phyloP scores from a whole-genome alignment of 306 rosid genomes.

The Trifolium subterraneum region DNA sequence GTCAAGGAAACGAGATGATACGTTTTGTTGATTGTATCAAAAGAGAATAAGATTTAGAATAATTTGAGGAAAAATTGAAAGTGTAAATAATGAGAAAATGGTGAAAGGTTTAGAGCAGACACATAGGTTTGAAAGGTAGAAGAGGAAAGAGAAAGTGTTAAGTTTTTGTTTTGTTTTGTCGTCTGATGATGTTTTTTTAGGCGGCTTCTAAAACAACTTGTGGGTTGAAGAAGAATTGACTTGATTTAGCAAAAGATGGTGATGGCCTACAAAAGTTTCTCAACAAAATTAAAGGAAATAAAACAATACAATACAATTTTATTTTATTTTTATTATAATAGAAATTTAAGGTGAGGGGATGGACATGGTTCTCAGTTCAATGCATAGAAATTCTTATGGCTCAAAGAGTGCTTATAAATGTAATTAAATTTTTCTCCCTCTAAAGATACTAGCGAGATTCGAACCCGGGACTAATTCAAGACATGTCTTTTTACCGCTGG shows the following conservation, averaged over 20 bases:
- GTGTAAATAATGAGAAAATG: not conserved
- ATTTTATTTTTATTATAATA: too few species aligned
- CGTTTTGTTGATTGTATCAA: not conserved
- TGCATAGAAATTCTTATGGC: too few species aligned
- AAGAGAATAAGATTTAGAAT: constrained; percentile 5
- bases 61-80: not conserved
- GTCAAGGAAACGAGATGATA: constrained; percentile 55
- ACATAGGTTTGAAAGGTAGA: not conserved
- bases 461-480: too few species aligned
- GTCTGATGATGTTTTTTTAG: not conserved
- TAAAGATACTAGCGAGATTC: too few species aligned
- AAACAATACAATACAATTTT: too few species aligned
- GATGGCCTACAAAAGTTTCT: constrained; percentile 15
- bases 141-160: constrained; percentile 19
- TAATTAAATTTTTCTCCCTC: too few species aligned
- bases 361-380: too few species aligned
- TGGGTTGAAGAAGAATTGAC: constrained; percentile 11
- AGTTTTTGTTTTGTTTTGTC: not conserved
- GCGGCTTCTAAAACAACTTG: not conserved
- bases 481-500: too few species aligned
- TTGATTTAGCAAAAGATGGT: constrained; percentile 31
- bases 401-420: too few species aligned
- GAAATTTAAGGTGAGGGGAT: too few species aligned
- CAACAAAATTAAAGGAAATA: not conserved
- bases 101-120: constrained; percentile 2